A percentile compares a stretch with the other conserved stretches of the same genome.
Conservation (phyloP, 495 filamentous ascomycete genomes). For the Beverwykella pulmonaria region DNA sequence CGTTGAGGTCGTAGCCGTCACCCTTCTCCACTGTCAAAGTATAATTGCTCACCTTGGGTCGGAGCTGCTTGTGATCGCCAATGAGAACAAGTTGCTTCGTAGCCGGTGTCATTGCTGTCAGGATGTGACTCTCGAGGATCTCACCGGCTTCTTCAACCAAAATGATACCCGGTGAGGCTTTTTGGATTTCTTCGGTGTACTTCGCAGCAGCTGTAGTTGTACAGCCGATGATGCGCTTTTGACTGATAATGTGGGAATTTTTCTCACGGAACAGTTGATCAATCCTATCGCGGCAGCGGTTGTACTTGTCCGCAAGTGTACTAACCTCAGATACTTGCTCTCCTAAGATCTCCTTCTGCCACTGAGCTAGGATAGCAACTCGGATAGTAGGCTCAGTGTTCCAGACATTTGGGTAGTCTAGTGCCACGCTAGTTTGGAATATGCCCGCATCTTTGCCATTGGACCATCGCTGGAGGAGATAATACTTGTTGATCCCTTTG, state of each 20-base stretch:
- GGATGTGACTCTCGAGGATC: constrained; percentile 71
- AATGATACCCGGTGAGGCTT: constrained; percentile 57
- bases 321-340: constrained; percentile 54
- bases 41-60: constrained; percentile 71
- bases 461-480: constrained; percentile 63
- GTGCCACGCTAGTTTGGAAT: constrained; percentile 33
- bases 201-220: constrained; percentile 77
- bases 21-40: constrained; percentile 67
- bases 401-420: constrained; percentile 55
- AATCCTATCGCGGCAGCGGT: constrained; percentile 49
- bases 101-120: constrained; percentile 61
- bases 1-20: constrained; percentile 69
- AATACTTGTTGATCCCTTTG: constrained; percentile 51
- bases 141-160: constrained; percentile 81
- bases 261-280: constrained; percentile 51
- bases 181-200: constrained; percentile 56
- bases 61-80: constrained; percentile 77
- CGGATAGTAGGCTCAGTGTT: constrained; percentile 50
- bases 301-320: constrained; percentile 47
- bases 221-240: constrained; percentile 69
- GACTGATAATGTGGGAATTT: constrained; percentile 51
- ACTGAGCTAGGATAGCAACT: constrained; percentile 45
- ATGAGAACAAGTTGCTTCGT: constrained; percentile 73
- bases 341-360: constrained; percentile 54
- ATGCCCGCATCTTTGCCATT: constrained; percentile 53